phyloP scores from a whole-genome alignment of 2,329 filamentous ascomycete genomes.

The Trichothecium sympodiale region DNA sequence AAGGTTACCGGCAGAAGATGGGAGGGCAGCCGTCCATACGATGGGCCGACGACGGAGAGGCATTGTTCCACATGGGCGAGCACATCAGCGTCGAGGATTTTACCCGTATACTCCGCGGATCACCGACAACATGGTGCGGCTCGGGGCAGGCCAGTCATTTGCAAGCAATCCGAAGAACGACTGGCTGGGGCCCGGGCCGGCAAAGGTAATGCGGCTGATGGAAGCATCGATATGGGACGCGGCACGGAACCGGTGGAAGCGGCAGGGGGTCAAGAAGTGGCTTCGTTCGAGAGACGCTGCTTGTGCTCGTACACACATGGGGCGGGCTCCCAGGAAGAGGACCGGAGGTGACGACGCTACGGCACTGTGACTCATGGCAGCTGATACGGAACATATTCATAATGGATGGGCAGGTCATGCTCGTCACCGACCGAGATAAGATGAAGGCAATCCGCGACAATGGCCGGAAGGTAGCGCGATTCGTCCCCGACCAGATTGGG shows the following conservation, averaged over 20 bases:
- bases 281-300: conserved; percentile 2
- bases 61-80: conserved; percentile 6
- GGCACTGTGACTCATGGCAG: conserved; percentile 1
- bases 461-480: conserved; percentile 1
- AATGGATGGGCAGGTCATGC: conserved; percentile 3
- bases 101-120: conserved; percentile 2
- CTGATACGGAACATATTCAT: conserved; percentile 3
- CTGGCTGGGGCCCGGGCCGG: conserved; percentile 5
- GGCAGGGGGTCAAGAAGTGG: conserved; percentile 1
- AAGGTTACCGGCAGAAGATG: conserved; percentile 6
- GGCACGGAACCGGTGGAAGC: conserved; percentile 3
- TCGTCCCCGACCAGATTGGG: not conserved
- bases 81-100: conserved; percentile 4
- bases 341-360: not conserved
- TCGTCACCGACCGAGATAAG: conserved; percentile 4
- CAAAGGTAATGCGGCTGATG: conserved; percentile 3
- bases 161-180: conserved; percentile 5
- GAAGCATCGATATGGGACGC: conserved; percentile 3
- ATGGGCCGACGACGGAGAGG: conserved; percentile 6
- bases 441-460: conserved; percentile 1
- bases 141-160: conserved; percentile 7
- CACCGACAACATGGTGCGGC: conserved; percentile 3
- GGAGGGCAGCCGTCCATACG: conserved; percentile 3
- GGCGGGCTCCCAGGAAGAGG: not conserved
- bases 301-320: conserved; percentile 1